phyloP scores from a whole-genome alignment of 1,284 basidiomycete species.

The Polyporus tsugae region DNA sequence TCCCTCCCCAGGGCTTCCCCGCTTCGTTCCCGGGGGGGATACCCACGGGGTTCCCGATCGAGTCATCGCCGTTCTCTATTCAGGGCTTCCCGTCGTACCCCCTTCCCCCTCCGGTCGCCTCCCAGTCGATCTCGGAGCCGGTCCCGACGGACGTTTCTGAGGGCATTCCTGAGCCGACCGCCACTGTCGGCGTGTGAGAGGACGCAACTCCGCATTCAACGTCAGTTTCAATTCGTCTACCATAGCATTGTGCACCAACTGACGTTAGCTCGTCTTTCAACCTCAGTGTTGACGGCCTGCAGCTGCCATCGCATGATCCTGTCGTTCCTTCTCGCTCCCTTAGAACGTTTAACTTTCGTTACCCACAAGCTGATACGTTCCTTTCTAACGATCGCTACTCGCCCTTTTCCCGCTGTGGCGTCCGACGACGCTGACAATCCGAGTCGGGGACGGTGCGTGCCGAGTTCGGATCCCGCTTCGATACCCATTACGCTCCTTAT shows the following conservation, averaged over 20 bases:
- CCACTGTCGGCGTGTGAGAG: neutral
- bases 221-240: neutral
- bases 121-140: neutral
- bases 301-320: neutral
- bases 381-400: neutral
- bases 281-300: neutral
- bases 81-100: neutral
- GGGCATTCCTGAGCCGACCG: neutral
- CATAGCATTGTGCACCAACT: neutral
- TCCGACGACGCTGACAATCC: neutral
- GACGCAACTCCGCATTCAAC: neutral
- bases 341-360: neutral
- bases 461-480: neutral
- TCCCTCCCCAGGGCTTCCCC: neutral
- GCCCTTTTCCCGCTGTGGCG: neutral
- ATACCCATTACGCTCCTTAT: conserved; percentile 1
- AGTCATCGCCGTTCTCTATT: neutral
- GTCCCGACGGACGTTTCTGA: neutral
- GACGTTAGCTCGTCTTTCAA: neutral
- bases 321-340: neutral
- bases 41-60: neutral
- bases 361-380: neutral
- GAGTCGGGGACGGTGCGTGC: neutral
- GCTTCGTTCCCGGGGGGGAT: neutral
- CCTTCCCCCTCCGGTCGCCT: neutral